These are phyloP conservation scores for Gossypium raimondii DNA, from an alignment of 345 rosid genomes.

Conservation along the genomic window DNA sequence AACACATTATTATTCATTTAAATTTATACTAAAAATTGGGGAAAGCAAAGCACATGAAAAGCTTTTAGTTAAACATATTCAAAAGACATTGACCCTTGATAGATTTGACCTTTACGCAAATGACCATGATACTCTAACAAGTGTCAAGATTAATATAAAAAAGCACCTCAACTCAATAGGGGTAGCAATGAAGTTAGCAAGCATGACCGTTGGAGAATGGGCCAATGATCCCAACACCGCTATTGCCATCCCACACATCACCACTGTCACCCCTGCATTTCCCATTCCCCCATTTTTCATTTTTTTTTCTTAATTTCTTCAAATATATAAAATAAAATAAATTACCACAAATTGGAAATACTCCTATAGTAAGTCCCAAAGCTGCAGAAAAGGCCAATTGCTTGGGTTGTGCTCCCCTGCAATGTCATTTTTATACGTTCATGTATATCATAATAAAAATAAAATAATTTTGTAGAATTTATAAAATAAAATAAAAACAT, in stretches of 20 bases:
- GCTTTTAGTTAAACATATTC: too few relatives aligned
- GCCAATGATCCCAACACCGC: constrained; percentile 65
- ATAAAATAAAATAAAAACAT: background rate
- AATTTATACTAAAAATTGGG: too few relatives aligned
- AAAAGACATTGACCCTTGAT: too few relatives aligned
- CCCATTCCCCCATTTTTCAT: background rate
- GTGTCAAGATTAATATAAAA: too few relatives aligned
- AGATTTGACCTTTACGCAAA: too few relatives aligned
- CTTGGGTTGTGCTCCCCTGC: constrained; percentile 86
- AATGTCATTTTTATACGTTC: background rate
- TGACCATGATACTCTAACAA: too few relatives aligned
- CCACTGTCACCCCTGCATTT: constrained; percentile 68
- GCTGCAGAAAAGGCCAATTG: constrained; percentile 87
- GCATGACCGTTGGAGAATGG: constrained; percentile 83
- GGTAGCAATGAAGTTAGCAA: constrained; percentile 80
- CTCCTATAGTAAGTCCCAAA: constrained; percentile 76
- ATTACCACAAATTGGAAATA: constrained; percentile 89
- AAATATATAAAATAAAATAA: background rate
- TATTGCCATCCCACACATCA: constrained; percentile 80
- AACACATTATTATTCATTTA: too few relatives aligned
- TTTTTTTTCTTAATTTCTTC: background rate
- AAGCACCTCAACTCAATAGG: constrained; percentile 73
- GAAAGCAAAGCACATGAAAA: too few relatives aligned
- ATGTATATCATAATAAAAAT: background rate
- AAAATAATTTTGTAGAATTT: background rate